Evolutionary conservation across 495 filamentous ascomycete species (phyloP).

Genomic region (Schizothecium vesticola): DNA sequence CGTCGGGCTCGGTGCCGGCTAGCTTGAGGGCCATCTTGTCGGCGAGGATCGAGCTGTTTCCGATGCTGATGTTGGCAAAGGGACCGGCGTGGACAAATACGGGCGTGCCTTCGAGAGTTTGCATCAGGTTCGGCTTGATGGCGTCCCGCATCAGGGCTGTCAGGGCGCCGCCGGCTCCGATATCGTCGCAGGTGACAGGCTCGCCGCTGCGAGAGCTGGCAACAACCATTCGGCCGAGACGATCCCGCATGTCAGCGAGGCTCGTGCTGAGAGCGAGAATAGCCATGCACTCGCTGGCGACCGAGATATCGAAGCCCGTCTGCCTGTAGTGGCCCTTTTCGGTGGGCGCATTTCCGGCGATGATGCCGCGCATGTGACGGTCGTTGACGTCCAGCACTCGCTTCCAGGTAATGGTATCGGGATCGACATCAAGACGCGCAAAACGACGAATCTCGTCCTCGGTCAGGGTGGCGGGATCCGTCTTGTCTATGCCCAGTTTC

Average conservation of each 20-base stretch:
- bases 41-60: constrained; percentile 87
- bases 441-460: constrained; percentile 83
- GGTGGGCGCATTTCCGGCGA: constrained; percentile 77
- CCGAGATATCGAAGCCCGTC: constrained; percentile 95
- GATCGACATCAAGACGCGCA: constrained; percentile 91
- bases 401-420: constrained; percentile 93
- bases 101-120: constrained; percentile 93
- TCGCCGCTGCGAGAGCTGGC: constrained; percentile 79
- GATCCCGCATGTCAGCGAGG: constrained; percentile 85
- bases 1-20: constrained; percentile 90
- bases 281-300: constrained; percentile 97
- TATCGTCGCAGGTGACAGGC: constrained; percentile 91
- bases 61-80: constrained; percentile 97
- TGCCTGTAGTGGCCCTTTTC: constrained; percentile 81
- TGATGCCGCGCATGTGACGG: constrained; percentile 82
- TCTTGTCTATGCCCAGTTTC: constrained; percentile 94
- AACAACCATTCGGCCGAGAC: constrained; percentile 94
- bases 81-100: constrained; percentile 96
- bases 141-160: constrained; percentile 96
- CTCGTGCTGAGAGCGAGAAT: constrained; percentile 89
- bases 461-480: constrained; percentile 81
- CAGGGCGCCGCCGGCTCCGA: constrained; percentile 87
- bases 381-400: constrained; percentile 97
- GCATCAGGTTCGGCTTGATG: constrained; percentile 98
- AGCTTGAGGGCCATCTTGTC: constrained; percentile 95